Evolutionary conservation across 495 filamentous ascomycete genomes (phyloP).

Genomic region (Opeltia flavorubescens): DNA sequence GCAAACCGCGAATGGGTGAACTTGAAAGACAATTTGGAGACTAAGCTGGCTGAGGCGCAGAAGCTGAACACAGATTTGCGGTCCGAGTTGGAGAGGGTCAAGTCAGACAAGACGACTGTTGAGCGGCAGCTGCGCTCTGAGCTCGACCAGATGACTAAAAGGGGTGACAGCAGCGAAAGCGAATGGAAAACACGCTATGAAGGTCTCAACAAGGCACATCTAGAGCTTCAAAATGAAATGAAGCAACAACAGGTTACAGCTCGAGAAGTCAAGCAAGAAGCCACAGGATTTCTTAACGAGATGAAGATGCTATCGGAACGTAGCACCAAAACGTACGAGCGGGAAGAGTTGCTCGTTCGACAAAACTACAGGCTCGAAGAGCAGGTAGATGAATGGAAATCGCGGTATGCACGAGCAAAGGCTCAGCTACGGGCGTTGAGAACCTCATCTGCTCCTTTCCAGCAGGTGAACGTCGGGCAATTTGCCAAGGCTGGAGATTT

Average conservation of each 20-base stretch:
- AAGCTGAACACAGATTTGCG: constrained; percentile 62
- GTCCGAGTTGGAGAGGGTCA: constrained; percentile 59
- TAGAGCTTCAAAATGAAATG: constrained; percentile 54
- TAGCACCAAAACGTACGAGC: constrained; percentile 62
- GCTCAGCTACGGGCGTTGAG: constrained; percentile 72
- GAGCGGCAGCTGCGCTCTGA: constrained; percentile 51
- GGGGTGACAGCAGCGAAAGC: constrained; percentile 22
- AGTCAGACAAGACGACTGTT: constrained; percentile 47
- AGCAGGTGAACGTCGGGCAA: constrained; percentile 45
- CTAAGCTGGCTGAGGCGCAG: constrained; percentile 63
- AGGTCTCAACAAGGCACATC: constrained; percentile 56
- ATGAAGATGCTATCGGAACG: constrained; percentile 78
- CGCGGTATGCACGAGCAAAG: constrained; percentile 74
- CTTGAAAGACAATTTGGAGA: constrained; percentile 58
- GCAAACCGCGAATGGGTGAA: constrained; percentile 60
- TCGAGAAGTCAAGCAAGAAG: constrained; percentile 75
- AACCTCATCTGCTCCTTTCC: constrained; percentile 59
- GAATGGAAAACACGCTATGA: constrained; percentile 42
- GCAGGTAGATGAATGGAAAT: constrained; percentile 78
- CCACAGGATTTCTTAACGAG: constrained; percentile 69
- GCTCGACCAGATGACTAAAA: constrained; percentile 37
- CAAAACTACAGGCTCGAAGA: constrained; percentile 62
- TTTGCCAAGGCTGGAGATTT: constrained; percentile 57
- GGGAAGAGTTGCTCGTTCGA: constrained; percentile 59
- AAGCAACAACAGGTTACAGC: constrained; percentile 70